Conservation (phyloP, 805 yeast species). For the Zygosaccharomyces siamensis region DNA sequence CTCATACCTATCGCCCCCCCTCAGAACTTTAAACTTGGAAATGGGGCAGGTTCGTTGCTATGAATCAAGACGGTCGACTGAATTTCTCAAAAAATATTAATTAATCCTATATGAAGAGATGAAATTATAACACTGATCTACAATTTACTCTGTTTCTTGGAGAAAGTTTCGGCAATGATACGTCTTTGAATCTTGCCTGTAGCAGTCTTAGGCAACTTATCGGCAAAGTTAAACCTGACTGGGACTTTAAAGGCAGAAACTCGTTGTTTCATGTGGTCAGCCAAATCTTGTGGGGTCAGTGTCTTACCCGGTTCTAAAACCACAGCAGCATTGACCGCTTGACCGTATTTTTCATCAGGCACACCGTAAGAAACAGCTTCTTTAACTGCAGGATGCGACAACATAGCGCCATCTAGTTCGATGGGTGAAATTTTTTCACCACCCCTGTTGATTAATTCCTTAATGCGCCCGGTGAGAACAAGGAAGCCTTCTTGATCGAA, state of each 20-base stretch:
- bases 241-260: constrained; percentile 62
- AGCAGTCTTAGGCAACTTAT: constrained; percentile 66
- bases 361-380: constrained; percentile 73
- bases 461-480: constrained; percentile 62
- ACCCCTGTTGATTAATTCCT: constrained; percentile 70
- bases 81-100: too few species aligned
- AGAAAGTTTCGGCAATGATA: constrained; percentile 51
- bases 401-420: constrained; percentile 58
- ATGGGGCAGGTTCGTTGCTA: too few species aligned
- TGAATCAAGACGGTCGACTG: too few species aligned
- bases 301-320: constrained; percentile 44
- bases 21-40: too few species aligned
- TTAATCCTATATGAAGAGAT: too few species aligned
- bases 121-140: constrained; percentile 11
- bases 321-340: constrained; percentile 64
- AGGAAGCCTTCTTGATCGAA: constrained; percentile 56
- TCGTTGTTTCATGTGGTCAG: constrained; percentile 41
- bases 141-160: constrained; percentile 35
- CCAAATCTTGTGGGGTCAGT: constrained; percentile 42
- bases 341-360: constrained; percentile 64
- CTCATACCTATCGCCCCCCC: too few species aligned
- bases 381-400: constrained; percentile 55
- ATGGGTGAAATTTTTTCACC: constrained; percentile 76
- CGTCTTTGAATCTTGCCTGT: constrained; percentile 75
- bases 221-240: constrained; percentile 49